A percentile compares a stretch with the other conserved stretches of the same genome.
These are phyloP conservation scores for Colletotrichum cuscutae DNA, from an alignment of 2,329 filamentous ascomycete genomes.

Conservation along the genomic window DNA sequence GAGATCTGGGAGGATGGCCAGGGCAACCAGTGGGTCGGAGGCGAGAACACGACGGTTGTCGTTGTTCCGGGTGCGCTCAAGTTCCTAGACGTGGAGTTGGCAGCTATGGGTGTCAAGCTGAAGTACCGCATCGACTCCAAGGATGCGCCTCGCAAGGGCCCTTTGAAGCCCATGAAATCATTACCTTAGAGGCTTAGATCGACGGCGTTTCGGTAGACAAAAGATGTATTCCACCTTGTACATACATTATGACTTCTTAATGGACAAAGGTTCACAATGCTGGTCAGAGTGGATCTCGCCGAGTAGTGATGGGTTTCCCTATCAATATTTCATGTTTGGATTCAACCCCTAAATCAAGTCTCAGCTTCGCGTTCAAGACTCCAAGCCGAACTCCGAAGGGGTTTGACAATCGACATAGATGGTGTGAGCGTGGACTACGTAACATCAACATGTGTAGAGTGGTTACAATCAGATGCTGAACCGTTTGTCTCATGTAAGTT, in stretches of 20 bases:
- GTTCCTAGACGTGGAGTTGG: constrained; percentile 93
- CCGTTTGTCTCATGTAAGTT: constrained; percentile 6
- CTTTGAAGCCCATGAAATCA: constrained; percentile 52
- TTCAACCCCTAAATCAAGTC: background rate
- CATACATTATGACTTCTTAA: constrained; percentile 19
- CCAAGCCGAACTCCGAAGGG: background rate
- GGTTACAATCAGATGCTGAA: background rate
- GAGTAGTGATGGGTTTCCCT: background rate
- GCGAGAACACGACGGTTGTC: constrained; percentile 89
- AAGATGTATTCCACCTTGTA: constrained; percentile 11
- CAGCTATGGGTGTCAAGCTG: constrained; percentile 95
- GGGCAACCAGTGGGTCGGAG: constrained; percentile 85
- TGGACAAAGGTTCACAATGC: background rate
- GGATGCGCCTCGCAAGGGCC: constrained; percentile 70
- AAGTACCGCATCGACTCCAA: constrained; percentile 78
- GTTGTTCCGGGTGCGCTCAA: constrained; percentile 93
- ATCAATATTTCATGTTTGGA: background rate
- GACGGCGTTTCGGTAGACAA: constrained; percentile 31
- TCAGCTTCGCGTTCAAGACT: background rate
- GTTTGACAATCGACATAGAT: background rate
- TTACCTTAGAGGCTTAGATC: constrained; percentile 24
- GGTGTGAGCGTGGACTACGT: background rate
- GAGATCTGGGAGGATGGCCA: constrained; percentile 95
- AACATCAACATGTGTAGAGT: background rate
- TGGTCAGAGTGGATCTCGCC: background rate